Conservation (phyloP, 2,329 filamentous ascomycete species). For the Colletotrichum higginsianum region DNA sequence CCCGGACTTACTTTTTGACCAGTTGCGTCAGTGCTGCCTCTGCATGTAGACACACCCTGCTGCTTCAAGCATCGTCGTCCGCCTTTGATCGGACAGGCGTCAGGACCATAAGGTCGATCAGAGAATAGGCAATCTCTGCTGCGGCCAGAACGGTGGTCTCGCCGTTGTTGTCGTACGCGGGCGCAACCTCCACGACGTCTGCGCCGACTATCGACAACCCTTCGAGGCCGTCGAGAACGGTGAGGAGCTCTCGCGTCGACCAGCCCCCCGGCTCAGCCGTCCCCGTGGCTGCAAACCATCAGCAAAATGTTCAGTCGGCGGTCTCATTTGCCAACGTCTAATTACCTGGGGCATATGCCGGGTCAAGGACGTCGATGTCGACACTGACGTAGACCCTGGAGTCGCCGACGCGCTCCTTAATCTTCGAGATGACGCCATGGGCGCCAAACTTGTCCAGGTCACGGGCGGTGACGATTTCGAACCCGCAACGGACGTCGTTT, state of each 20-base stretch:
- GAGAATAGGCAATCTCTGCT: conserved; percentile 80
- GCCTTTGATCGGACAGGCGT: conserved; percentile 47
- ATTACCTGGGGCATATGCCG: conserved; percentile 72
- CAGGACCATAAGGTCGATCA: conserved; percentile 76
- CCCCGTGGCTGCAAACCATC: conserved; percentile 69
- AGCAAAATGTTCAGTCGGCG: background rate
- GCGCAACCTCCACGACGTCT: conserved; percentile 86
- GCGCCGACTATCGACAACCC: conserved; percentile 81
- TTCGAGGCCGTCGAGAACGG: conserved; percentile 80
- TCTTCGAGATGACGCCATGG: conserved; percentile 73
- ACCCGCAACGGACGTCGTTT: conserved; percentile 73
- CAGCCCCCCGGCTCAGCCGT: conserved; percentile 86
- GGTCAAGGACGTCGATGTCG: conserved; percentile 87
- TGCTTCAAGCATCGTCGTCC: background rate
- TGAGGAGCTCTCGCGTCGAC: conserved; percentile 83
- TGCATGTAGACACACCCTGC: too few relatives aligned
- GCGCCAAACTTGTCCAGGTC: conserved; percentile 81
- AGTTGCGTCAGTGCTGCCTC: background rate
- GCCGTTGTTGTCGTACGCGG: conserved; percentile 80
- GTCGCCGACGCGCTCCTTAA: conserved; percentile 69
- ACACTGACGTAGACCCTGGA: conserved; percentile 78
- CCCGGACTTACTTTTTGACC: too few relatives aligned
- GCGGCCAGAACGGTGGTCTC: conserved; percentile 82
- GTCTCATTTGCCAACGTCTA: background rate
- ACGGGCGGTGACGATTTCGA: conserved; percentile 69